phyloP scores from a whole-genome alignment of 768 basidiomycete species.

The Lactarius indigo region DNA sequence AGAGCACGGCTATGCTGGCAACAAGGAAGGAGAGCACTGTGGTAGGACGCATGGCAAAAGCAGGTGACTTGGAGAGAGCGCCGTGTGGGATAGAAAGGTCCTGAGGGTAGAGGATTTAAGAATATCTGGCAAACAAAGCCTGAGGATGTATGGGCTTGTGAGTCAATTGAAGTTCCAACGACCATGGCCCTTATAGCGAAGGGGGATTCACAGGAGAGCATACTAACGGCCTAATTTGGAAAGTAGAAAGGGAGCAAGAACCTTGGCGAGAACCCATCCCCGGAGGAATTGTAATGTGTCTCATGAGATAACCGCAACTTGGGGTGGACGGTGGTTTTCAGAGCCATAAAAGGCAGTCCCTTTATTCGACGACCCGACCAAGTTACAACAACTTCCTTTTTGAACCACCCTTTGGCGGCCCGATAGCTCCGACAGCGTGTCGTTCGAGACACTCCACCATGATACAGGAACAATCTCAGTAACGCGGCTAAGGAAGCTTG shows the following conservation, averaged over 20 bases:
- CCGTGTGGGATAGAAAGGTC: not conserved
- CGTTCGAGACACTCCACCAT: not conserved
- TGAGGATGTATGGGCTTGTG: not conserved
- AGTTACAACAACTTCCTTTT: slow-evolving; percentile 11
- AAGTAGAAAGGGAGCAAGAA: slow-evolving; percentile 1
- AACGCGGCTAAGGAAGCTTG: not conserved
- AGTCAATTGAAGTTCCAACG: too few species aligned
- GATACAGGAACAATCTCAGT: not conserved
- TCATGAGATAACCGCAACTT: not conserved
- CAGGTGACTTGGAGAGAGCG: not conserved
- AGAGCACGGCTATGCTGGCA: not conserved
- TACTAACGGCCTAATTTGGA: slow-evolving; percentile 10
- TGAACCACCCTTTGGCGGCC: not conserved
- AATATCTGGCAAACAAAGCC: not conserved
- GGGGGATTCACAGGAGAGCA: not conserved
- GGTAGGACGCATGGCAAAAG: not conserved
- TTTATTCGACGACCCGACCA: not conserved
- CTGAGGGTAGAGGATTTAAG: not conserved
- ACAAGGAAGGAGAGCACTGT: not conserved
- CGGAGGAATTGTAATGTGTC: not conserved
- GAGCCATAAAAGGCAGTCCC: slow-evolving; percentile 1
- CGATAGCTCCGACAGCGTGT: not conserved
- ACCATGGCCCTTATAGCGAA: not conserved
- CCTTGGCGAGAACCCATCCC: not conserved
- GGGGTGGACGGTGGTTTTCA: too few species aligned